phyloP scores from a whole-genome alignment of 768 basidiomycete genomes.

The Polyporus arcularius region DNA sequence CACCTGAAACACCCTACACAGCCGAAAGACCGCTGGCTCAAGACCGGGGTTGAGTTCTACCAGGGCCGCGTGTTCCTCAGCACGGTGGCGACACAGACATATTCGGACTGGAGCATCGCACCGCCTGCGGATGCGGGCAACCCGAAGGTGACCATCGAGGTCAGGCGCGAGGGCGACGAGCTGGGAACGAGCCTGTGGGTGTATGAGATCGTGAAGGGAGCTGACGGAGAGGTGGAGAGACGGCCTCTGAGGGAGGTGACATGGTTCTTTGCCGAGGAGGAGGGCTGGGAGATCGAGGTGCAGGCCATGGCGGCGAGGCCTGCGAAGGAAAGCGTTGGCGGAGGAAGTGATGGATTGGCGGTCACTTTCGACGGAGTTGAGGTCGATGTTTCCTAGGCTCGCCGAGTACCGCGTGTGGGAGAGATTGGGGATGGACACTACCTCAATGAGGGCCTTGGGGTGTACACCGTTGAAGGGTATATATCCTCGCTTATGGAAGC shows the following conservation, averaged over 20 bases:
- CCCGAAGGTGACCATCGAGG: constrained; percentile 21
- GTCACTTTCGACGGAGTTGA: constrained; percentile 16
- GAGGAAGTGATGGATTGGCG: constrained; percentile 14
- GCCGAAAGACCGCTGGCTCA: constrained; percentile 24
- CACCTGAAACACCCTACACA: constrained; percentile 10
- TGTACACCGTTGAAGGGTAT: too few species aligned
- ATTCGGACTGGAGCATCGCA: constrained; percentile 31
- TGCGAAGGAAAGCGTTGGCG: constrained; percentile 6
- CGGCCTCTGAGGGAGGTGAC: constrained; percentile 28
- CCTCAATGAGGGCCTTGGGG: too few species aligned
- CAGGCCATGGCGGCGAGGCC: constrained; percentile 29
- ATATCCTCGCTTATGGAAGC: too few species aligned
- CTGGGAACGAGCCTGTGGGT: constrained; percentile 19
- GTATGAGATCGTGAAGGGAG: constrained; percentile 27
- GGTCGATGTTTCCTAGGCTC: neutral
- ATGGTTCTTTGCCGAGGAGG: constrained; percentile 26
- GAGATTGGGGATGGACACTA: too few species aligned
- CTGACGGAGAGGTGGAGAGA: constrained; percentile 17
- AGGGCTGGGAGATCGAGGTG: constrained; percentile 17
- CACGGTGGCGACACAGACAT: constrained; percentile 25
- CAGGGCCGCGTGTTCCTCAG: constrained; percentile 26
- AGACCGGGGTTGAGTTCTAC: constrained; percentile 33
- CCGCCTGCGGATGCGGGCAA: constrained; percentile 17
- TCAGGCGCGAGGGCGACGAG: constrained; percentile 22
- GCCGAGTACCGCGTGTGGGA: too few species aligned